A percentile compares a stretch with the other conserved stretches of the same genome.
Conservation (phyloP, 2,329 filamentous ascomycete genomes). For the Chaetothyriales sp. region DNA sequence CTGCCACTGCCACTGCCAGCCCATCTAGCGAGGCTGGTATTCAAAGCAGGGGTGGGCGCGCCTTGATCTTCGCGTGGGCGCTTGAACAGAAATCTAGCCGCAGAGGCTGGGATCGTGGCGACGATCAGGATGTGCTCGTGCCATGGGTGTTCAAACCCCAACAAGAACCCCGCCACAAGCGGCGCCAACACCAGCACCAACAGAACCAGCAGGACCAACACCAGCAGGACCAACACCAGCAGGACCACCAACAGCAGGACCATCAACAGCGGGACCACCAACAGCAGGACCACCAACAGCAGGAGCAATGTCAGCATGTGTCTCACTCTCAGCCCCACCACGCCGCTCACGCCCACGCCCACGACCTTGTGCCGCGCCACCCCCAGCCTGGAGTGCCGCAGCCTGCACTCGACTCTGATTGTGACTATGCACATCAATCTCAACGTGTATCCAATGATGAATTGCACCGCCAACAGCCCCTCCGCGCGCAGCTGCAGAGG, state of each 20-base stretch:
- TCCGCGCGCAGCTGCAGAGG: background rate
- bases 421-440: background rate
- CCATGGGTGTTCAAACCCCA: conserved; percentile 65
- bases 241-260: background rate
- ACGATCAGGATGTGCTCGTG: conserved; percentile 83
- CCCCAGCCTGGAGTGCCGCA: background rate
- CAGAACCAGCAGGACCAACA: background rate
- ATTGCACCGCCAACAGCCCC: background rate
- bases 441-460: background rate
- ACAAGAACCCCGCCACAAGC: too few relatives aligned
- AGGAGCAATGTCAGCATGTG: background rate
- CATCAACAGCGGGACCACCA: background rate
- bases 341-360: too few relatives aligned
- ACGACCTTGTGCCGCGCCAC: background rate
- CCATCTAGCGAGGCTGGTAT: background rate
- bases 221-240: background rate
- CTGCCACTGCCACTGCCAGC: conserved; percentile 8
- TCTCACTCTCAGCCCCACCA: background rate
- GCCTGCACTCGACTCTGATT: background rate
- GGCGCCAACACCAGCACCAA: conserved; percentile 7
- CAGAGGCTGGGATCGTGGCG: conserved; percentile 72
- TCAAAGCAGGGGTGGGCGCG: conserved; percentile 38
- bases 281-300: background rate
- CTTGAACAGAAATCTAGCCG: conserved; percentile 79
- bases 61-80: conserved; percentile 86